A percentile compares a stretch with the other conserved stretches of the same genome.
phyloP scores from a whole-genome alignment of 2,329 filamentous ascomycete species.

The Alternaria arborescens region DNA sequence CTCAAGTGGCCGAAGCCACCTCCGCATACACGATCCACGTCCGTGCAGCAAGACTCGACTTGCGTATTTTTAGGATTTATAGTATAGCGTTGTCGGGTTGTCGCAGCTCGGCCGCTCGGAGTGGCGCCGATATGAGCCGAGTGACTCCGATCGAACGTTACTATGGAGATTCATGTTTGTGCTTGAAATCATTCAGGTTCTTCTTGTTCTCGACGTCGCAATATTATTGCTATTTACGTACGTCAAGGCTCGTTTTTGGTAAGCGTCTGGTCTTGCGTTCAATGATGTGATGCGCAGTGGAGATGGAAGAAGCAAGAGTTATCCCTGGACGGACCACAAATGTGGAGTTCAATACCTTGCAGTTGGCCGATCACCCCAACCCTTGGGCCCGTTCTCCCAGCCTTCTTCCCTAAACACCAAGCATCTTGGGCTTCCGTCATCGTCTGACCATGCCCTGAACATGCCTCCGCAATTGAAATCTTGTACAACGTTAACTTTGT shows the following conservation, averaged over 20 bases:
- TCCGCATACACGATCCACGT: background rate
- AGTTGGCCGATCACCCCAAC: constrained; percentile 1
- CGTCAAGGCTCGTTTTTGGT: background rate
- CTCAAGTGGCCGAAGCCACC: background rate
- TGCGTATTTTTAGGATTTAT: background rate
- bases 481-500: constrained; percentile 68
- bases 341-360: background rate
- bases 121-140: constrained; percentile 1
- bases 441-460: constrained; percentile 81
- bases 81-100: background rate
- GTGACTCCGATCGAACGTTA: background rate
- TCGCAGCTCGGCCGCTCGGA: background rate
- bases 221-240: background rate
- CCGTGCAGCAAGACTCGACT: background rate
- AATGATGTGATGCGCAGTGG: background rate
- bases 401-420: constrained; percentile 64
- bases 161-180: background rate
- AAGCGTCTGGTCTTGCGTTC: background rate
- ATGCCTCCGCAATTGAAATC: constrained; percentile 89
- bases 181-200: background rate
- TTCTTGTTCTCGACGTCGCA: background rate
- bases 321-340: background rate
- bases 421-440: constrained; percentile 65
- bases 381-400: constrained; percentile 35
- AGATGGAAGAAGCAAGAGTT: background rate